Evolutionary conservation across 305 asterid genomes (phyloP), one percentile per base, ranked within the genome.

Genomic region (Fraxinus velutina): DNA sequence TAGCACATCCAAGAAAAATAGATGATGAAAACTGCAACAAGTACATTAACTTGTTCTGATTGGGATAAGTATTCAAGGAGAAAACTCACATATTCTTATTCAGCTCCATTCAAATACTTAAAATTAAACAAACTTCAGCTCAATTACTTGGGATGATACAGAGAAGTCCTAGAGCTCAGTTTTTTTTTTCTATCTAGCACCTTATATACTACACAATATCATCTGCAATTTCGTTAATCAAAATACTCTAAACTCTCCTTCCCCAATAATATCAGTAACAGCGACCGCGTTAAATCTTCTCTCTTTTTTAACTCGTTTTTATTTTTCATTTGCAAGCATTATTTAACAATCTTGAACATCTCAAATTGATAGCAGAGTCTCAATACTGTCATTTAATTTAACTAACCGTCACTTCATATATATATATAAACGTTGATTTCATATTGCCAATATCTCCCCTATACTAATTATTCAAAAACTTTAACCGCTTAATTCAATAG

Each of bases 41-140:
- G 34, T 62, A 76, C 76, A 68, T 37, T 15, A 36, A 37, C 47
- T 52, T 2, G 13, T 74, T 57, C 33, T 1, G 66, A 6, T 55
- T 55, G 27, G 66, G 27, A 55, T 55, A 7, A 0, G 27, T 6
- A 50, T n/a, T 50, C 62, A 15, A 1, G 8, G 22, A 50, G 22
- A 17, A 55, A 55, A 5, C 24, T 55, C 66, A 17, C 66, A 1
- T 6, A 55, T 17, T 64, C 33, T 15, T 30, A 70, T 75, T 42
- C 17, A 12, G 37, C 75, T 68, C 75, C 37, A 13, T 68, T 5
- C 8, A 68, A 4, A 68, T 4, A 68, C 21, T 13, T 39, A 27
- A 76, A 72, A 39, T 36, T 79, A 71, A 73, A 52, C 9, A 34
- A n/a, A 70, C 36, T 72, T 72, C 34, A 79, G 15, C 73, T 39